Evolutionary conservation across 2,329 filamentous ascomycete genomes (phyloP), one percentile per base, ranked within the genome.

Genomic region (Trichoderma breve): DNA sequence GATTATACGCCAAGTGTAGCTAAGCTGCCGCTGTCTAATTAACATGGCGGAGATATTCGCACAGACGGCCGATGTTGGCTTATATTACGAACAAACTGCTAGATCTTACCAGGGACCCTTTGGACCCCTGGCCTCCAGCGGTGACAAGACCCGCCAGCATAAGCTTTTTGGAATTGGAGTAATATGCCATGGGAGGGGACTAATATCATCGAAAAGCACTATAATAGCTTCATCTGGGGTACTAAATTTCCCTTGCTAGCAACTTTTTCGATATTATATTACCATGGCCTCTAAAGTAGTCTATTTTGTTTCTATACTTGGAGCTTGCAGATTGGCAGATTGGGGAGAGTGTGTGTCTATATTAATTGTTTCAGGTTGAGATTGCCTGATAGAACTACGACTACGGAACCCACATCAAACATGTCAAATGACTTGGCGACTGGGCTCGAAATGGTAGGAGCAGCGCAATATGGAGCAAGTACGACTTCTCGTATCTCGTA

Each of bases 31-130:
- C 62, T 51, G 39, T 64, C 30, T 51, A 32, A 64, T 64, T 26
- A 51, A 28, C 32, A 24, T 24, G 26, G 15, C 63, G 43, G 63
- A 55, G 63, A 55, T 66, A 66, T 53, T 66, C 6, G 12, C 47
- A 66, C 47, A 55, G 63, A 51, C 63, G 63, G 63, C 63, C 62
- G 62, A 65, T n/a, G 28, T 28, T 60, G 51, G 21, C 51, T 24
- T 21, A 24, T 43, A 61, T 63, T 43, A 43, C 60, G 26, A 28
- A 43, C 61, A 51, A 43, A 32, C 39, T 28, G 62, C 30, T 64
- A 18, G 39, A 64, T 64, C 62, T 51, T 43, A 15, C 62, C 61
- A 47, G 61, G 61, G 60, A 7, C 18, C 36, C 15, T 18, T 28
- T 6, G 24, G 24, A 28, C 53, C 53, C 51, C 24, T 55, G 53